A percentile compares a stretch with the other conserved stretches of the same genome.
Evolutionary conservation across 148 eudicot genomes (phyloP).

Genomic region (Euryodendron excelsum): DNA sequence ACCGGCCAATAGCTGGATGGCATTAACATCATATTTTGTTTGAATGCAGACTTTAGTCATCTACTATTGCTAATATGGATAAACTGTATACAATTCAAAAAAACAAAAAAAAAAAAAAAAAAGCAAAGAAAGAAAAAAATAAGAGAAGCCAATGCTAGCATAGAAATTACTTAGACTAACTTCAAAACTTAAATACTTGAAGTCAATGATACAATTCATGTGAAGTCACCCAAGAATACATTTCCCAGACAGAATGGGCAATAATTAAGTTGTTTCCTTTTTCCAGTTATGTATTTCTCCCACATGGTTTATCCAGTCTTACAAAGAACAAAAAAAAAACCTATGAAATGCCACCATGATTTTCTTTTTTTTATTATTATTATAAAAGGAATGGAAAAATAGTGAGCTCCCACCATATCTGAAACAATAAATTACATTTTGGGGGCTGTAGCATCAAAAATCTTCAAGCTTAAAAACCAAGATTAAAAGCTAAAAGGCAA

Average conservation of each 20-base stretch:
- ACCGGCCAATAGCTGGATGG: background rate
- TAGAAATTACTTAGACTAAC: background rate
- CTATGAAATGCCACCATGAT: no score
- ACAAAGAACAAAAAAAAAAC: background rate
- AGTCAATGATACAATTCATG: constrained; percentile 4
- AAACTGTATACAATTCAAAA: no score
- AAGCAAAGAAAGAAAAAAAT: no score
- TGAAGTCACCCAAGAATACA: background rate
- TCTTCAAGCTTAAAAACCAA: no score
- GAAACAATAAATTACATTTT: background rate
- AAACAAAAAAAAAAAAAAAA: background rate
- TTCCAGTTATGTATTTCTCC: no score
- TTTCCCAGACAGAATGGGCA: no score
- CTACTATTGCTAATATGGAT: background rate
- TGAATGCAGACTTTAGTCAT: background rate
- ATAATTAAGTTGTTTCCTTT: no score
- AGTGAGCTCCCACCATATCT: no score
- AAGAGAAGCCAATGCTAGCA: background rate
- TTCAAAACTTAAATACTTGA: background rate
- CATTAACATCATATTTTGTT: background rate
- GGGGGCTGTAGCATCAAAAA: background rate
- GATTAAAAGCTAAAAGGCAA: background rate
- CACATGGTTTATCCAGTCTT: no score
- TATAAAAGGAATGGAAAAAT: no score
- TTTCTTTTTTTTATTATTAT: no score